Conservation (phyloP, 768 basidiomycete genomes). For the Candolleomyces eurysporus region DNA sequence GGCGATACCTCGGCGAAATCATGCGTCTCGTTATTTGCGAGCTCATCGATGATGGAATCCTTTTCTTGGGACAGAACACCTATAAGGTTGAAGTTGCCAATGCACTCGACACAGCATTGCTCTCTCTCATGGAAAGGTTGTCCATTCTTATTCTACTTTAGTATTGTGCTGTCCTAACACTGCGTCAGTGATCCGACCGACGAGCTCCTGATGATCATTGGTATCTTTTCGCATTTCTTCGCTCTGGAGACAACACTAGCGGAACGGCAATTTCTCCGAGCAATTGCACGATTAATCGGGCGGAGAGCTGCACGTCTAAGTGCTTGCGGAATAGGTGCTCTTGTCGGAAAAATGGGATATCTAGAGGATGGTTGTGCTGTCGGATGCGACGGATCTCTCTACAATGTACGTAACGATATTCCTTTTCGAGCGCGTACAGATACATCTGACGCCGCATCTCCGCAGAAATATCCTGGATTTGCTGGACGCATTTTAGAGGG, state of each 20-base stretch:
- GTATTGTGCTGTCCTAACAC: neutral
- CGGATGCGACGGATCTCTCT: slow-evolving; percentile 92
- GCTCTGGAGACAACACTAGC: slow-evolving; percentile 93
- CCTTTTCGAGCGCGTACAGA: neutral
- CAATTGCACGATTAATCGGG: slow-evolving; percentile 86
- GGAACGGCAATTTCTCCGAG: slow-evolving; percentile 96
- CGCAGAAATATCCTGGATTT: slow-evolving; percentile 97
- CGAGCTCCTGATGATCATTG: slow-evolving; percentile 94
- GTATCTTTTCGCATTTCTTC: slow-evolving; percentile 97
- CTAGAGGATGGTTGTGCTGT: slow-evolving; percentile 88
- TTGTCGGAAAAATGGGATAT: slow-evolving; percentile 93
- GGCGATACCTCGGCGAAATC: slow-evolving; percentile 95
- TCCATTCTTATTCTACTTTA: neutral
- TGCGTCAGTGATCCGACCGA: slow-evolving; percentile 79
- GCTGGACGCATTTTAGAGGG: slow-evolving; percentile 92
- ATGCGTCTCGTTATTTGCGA: slow-evolving; percentile 93
- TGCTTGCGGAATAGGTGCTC: slow-evolving; percentile 94
- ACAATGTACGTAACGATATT: slow-evolving; percentile 61
- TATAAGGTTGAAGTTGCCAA: slow-evolving; percentile 97
- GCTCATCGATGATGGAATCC: slow-evolving; percentile 92
- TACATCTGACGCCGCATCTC: neutral
- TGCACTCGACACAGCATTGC: slow-evolving; percentile 93
- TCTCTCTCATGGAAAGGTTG: slow-evolving; percentile 94
- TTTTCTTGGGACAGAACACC: slow-evolving; percentile 97
- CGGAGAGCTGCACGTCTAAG: slow-evolving; percentile 87